Percentiles rank a stretch among this genome's conserved stretches.
These are phyloP conservation scores for Hypomontagnella monticulosa DNA, from an alignment of 495 filamentous ascomycete species.

Conservation along the genomic window DNA sequence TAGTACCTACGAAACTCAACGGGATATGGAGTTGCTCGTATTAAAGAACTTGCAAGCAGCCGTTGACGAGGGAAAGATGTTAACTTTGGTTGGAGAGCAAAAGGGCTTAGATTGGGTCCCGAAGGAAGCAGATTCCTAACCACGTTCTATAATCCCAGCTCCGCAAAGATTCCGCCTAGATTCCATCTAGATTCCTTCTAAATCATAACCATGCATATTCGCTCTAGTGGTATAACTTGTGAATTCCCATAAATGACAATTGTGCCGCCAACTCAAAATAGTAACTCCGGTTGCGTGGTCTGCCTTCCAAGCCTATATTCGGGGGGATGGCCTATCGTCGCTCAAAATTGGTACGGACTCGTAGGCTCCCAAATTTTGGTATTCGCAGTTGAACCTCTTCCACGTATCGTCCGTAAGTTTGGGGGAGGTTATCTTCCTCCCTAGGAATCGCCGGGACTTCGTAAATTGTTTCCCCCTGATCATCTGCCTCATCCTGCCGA, in stretches of 20 bases:
- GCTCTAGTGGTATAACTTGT: background rate
- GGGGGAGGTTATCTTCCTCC: background rate
- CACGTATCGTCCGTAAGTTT: background rate
- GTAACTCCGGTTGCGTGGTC: too few species aligned
- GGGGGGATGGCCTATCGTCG: too few species aligned
- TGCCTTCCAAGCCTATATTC: too few species aligned
- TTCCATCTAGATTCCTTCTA: background rate
- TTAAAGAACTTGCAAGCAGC: constrained; percentile 73
- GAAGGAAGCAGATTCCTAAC: constrained; percentile 5
- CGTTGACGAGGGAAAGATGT: constrained; percentile 69
- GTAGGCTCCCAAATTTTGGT: background rate
- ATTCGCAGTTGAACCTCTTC: background rate
- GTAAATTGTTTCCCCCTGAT: background rate
- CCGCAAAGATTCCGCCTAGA: background rate
- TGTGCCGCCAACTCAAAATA: too few species aligned
- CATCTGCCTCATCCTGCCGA: background rate
- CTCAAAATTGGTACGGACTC: background rate
- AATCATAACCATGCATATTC: background rate
- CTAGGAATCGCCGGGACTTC: background rate
- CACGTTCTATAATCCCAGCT: too few species aligned
- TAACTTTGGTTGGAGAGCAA: constrained; percentile 79
- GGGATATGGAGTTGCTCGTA: constrained; percentile 80
- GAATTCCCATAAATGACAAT: too few species aligned
- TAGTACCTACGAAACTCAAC: constrained; percentile 67
- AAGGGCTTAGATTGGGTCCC: constrained; percentile 45